Conservation (phyloP, 208 protist genomes). For the Giardia muris region DNA sequence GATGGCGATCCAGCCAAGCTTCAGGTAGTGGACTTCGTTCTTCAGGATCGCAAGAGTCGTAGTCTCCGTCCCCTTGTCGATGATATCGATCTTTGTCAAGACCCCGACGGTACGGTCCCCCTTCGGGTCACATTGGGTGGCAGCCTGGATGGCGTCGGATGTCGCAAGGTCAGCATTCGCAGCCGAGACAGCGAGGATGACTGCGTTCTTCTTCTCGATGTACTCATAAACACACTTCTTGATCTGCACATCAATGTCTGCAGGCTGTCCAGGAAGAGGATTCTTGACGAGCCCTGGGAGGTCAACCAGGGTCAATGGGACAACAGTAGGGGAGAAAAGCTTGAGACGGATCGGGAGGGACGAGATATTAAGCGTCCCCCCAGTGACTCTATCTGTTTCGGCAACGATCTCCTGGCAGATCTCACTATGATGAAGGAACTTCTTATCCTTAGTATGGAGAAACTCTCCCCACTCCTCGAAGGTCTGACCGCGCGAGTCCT, state of each 20-base stretch:
- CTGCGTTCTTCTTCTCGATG: constrained; percentile 72
- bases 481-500: neutral
- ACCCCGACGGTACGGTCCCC: constrained; percentile 88
- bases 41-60: neutral
- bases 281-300: constrained; percentile 95
- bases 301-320: constrained; percentile 96
- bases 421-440: constrained; percentile 76
- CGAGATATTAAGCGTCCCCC: constrained; percentile 75
- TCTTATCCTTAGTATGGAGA: constrained; percentile 58
- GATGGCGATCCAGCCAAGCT: constrained; percentile 39
- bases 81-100: constrained; percentile 92
- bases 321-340: constrained; percentile 62
- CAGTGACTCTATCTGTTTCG: constrained; percentile 80
- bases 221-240: constrained; percentile 82
- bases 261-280: constrained; percentile 83
- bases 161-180: constrained; percentile 97
- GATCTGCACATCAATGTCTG: constrained; percentile 85
- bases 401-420: constrained; percentile 75
- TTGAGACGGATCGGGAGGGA: constrained; percentile 84
- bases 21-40: constrained; percentile 24
- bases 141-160: constrained; percentile 84
- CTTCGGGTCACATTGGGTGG: constrained; percentile 79
- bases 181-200: constrained; percentile 58
- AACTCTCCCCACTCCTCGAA: constrained; percentile 61
- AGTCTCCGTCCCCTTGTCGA: constrained; percentile 67